Conservation (phyloP, 768 basidiomycete genomes). For the Naganishia randhawae region DNA sequence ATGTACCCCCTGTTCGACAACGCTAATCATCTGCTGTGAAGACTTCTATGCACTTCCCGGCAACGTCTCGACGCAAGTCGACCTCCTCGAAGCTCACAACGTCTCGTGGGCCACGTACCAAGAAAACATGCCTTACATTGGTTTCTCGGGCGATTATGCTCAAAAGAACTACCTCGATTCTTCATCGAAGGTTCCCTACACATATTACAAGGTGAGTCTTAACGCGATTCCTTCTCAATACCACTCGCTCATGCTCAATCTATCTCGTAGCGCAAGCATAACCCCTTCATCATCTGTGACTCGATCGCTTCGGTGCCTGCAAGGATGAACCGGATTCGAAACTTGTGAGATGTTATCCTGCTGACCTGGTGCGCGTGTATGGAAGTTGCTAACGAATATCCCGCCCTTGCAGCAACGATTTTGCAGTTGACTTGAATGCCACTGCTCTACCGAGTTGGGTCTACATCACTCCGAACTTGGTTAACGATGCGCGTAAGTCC, state of each 20-base stretch:
- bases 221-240: not conserved
- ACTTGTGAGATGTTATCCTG: slow-evolving; percentile 50
- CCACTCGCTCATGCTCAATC: not conserved
- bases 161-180: slow-evolving; percentile 52
- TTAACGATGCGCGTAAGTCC: slow-evolving; percentile 56
- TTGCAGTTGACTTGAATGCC: slow-evolving; percentile 58
- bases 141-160: slow-evolving; percentile 45
- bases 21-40: not conserved
- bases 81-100: slow-evolving; percentile 60
- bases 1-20: slow-evolving; percentile 31
- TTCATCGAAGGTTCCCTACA: slow-evolving; percentile 49
- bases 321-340: slow-evolving; percentile 56
- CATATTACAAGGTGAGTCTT: slow-evolving; percentile 53
- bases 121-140: slow-evolving; percentile 35
- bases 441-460: slow-evolving; percentile 60
- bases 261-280: slow-evolving; percentile 55
- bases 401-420: slow-evolving; percentile 54
- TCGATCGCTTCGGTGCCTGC: slow-evolving; percentile 54
- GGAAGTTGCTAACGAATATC: not conserved
- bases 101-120: slow-evolving; percentile 62
- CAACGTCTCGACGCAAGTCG: slow-evolving; percentile 61
- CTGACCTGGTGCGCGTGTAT: not conserved
- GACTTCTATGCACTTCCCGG: slow-evolving; percentile 46
- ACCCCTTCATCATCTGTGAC: slow-evolving; percentile 58
- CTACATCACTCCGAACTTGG: slow-evolving; percentile 64